phyloP scores from a whole-genome alignment of 805 yeast species.

The Metschnikowia chrysomelidarum region DNA sequence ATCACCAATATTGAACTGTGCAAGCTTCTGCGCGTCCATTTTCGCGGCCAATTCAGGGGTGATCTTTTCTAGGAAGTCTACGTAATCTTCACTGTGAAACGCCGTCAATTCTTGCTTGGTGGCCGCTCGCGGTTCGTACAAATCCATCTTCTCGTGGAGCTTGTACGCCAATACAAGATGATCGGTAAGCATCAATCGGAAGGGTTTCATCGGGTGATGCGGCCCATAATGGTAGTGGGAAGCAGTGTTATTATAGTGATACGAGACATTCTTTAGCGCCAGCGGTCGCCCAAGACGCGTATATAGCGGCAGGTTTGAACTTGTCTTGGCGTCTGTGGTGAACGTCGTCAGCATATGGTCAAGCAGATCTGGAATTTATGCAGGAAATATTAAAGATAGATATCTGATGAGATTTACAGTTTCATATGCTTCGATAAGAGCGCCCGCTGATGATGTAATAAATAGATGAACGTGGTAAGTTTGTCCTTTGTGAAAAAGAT shows the following conservation, averaged over 20 bases:
- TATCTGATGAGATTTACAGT: too few relatives aligned
- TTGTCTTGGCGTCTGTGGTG: conserved; percentile 33
- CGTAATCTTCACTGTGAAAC: conserved; percentile 87
- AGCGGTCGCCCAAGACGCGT: conserved; percentile 19
- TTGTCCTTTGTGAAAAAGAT: too few relatives aligned
- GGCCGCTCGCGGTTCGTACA: conserved; percentile 81
- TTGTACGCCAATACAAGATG: conserved; percentile 84
- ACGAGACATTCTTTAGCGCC: conserved; percentile 54
- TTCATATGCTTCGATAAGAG: too few relatives aligned
- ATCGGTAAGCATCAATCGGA: conserved; percentile 89
- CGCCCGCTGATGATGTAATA: too few relatives aligned
- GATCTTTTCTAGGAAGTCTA: conserved; percentile 69
- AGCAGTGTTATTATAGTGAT: conserved; percentile 82
- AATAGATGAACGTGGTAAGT: too few relatives aligned
- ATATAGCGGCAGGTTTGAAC: conserved; percentile 33
- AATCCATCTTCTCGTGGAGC: conserved; percentile 84
- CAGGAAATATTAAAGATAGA: too few relatives aligned
- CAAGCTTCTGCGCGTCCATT: conserved; percentile 53
- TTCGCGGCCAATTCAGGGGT: conserved; percentile 72
- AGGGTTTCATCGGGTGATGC: conserved; percentile 98
- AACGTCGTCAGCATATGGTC: conserved; percentile 26
- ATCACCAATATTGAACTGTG: conserved; percentile 84
- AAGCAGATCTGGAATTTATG: too few relatives aligned
- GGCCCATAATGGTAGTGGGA: conserved; percentile 87
- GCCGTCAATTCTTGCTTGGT: conserved; percentile 73